phyloP scores from a whole-genome alignment of 2,329 filamentous ascomycete genomes.

The Cercospora janseana region DNA sequence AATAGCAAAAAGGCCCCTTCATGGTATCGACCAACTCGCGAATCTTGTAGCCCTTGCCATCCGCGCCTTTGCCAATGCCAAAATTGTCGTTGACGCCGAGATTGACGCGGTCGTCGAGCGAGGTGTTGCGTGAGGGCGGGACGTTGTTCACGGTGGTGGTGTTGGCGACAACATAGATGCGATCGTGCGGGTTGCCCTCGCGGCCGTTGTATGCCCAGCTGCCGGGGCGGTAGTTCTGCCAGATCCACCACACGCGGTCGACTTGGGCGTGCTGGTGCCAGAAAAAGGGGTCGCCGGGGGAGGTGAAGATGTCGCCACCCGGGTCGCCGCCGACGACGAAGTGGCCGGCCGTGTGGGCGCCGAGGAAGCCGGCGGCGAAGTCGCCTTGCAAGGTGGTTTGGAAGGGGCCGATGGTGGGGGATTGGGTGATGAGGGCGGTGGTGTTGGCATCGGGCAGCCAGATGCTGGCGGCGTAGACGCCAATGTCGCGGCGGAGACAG shows the following conservation, averaged over 20 bases:
- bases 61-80: conserved; percentile 7
- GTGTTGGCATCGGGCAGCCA: conserved; percentile 22
- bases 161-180: conserved; percentile 15
- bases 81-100: conserved; percentile 20
- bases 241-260: conserved; percentile 48
- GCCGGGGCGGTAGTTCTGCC: conserved; percentile 47
- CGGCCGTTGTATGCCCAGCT: conserved; percentile 35
- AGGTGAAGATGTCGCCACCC: conserved; percentile 42
- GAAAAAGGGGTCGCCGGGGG: conserved; percentile 50
- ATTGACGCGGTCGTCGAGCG: conserved; percentile 24
- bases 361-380: conserved; percentile 15
- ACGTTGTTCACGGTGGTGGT: conserved; percentile 19
- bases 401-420: conserved; percentile 18
- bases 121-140: conserved; percentile 20
- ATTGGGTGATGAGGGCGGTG: conserved; percentile 18
- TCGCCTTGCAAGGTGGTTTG: conserved; percentile 21
- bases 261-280: conserved; percentile 51
- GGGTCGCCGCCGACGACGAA: conserved; percentile 46
- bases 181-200: conserved; percentile 31
- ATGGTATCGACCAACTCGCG: conserved; percentile 23
- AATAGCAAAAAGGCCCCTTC: conserved; percentile 24
- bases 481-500: conserved; percentile 22
- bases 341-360: conserved; percentile 47
- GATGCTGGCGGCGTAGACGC: background rate
- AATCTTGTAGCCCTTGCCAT: conserved; percentile 19